phyloP scores from a whole-genome alignment of 78 protist species.

The Protostelium mycophagum region DNA sequence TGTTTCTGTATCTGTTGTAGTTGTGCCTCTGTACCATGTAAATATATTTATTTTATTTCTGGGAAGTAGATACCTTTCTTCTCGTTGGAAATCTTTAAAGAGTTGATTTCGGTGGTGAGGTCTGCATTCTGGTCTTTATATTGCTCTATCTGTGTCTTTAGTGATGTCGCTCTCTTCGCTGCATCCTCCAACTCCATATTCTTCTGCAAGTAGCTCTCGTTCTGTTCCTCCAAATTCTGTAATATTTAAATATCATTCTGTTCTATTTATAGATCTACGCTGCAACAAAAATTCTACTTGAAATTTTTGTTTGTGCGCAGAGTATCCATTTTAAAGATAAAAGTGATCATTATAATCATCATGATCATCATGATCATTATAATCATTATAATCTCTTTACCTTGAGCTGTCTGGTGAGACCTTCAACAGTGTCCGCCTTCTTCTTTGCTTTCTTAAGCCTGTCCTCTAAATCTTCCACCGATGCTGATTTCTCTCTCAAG shows the following conservation, averaged over 20 bases:
- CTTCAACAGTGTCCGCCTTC: slow-evolving; percentile 37
- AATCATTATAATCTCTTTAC: too few species aligned
- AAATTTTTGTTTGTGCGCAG: too few species aligned
- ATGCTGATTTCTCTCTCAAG: slow-evolving; percentile 27
- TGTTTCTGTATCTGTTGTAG: too few species aligned
- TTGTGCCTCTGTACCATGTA: too few species aligned
- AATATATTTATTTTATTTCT: too few species aligned
- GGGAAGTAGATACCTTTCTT: not conserved
- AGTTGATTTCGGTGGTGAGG: not conserved
- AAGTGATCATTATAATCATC: too few species aligned
- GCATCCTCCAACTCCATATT: not conserved
- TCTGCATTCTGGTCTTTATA: not conserved
- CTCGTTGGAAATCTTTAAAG: not conserved
- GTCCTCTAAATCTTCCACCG: slow-evolving; percentile 28
- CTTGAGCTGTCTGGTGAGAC: slow-evolving; percentile 23
- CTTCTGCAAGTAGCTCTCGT: not conserved
- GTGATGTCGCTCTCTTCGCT: not conserved
- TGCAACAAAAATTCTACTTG: too few species aligned
- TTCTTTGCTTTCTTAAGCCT: slow-evolving; percentile 40
- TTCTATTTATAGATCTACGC: too few species aligned
- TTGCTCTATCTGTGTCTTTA: not conserved
- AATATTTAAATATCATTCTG: not conserved
- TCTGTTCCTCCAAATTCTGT: not conserved
- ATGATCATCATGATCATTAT: slow-evolving; percentile 45
- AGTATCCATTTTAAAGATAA: too few species aligned